Percentiles rank a stretch among this genome's conserved stretches.
These are phyloP conservation scores for Hordeum pubiflorum DNA, from an alignment of 202 grass and related monocot genomes.

Conservation along the genomic window DNA sequence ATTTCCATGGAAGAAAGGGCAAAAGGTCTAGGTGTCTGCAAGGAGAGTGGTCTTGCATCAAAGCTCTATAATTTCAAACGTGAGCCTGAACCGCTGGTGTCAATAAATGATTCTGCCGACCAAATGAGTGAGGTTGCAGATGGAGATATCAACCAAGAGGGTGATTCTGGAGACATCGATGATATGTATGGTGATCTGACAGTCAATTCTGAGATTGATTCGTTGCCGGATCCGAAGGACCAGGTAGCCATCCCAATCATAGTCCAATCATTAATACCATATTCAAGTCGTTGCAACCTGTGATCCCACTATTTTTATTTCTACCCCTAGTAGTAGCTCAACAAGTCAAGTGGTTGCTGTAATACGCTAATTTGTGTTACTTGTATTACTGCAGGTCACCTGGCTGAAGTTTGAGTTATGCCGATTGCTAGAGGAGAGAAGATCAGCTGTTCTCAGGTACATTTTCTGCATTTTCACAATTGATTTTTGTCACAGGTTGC, in stretches of 20 bases:
- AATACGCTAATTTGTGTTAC: constrained; percentile 12
- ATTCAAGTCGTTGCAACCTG: background rate
- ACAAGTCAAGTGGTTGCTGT: background rate
- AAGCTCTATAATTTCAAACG: constrained; percentile 92
- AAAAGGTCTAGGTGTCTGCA: constrained; percentile 62
- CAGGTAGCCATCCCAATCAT: constrained; percentile 47
- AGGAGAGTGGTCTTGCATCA: constrained; percentile 59
- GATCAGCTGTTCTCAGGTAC: constrained; percentile 90
- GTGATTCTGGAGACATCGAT: constrained; percentile 47
- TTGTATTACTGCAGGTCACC: constrained; percentile 37
- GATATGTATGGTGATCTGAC: constrained; percentile 53
- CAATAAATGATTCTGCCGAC: constrained; percentile 37
- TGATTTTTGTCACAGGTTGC: constrained; percentile 3
- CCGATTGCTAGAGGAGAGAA: constrained; percentile 85
- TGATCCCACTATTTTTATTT: background rate
- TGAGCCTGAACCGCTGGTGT: constrained; percentile 78
- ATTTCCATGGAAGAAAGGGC: constrained; percentile 79
- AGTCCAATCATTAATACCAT: background rate
- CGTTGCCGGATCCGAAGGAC: constrained; percentile 84
- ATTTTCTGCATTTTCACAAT: constrained; percentile 8
- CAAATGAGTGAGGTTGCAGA: constrained; percentile 43
- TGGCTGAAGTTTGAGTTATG: constrained; percentile 87
- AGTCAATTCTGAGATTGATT: constrained; percentile 74
- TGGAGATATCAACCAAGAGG: constrained; percentile 45
- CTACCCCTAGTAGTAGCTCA: constrained; percentile 21